These are phyloP conservation scores for Plectosphaerella plurivora DNA, from an alignment of 2,329 filamentous ascomycete species.

Conservation along the genomic window DNA sequence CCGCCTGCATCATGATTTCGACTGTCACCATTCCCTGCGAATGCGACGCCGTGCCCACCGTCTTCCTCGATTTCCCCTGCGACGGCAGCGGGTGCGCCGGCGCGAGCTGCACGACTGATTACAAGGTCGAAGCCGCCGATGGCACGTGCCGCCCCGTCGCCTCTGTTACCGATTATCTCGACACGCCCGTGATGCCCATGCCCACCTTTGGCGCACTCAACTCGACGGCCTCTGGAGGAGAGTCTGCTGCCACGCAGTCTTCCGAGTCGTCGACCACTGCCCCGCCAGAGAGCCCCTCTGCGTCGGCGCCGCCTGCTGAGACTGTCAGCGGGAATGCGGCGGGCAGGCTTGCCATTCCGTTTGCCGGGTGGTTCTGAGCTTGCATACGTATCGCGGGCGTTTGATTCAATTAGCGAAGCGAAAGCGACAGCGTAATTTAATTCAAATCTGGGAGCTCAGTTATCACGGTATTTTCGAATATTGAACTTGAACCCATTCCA, in stretches of 20 bases:
- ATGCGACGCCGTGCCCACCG: slow-evolving; percentile 23
- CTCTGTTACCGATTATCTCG: background rate
- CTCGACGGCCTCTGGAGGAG: background rate
- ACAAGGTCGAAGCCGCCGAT: slow-evolving; percentile 1
- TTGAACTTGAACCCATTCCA: no score
- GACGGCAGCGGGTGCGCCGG: slow-evolving; percentile 18
- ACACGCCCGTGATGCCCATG: background rate
- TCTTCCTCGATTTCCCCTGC: slow-evolving; percentile 22
- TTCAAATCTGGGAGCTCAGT: no score
- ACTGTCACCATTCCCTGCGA: slow-evolving; percentile 26
- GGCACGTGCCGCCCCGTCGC: background rate
- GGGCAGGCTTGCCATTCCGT: slow-evolving; percentile 3
- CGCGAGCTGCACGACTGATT: slow-evolving; percentile 19
- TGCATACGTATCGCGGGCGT: background rate
- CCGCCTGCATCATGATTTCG: slow-evolving; percentile 20
- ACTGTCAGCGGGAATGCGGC: slow-evolving; percentile 5
- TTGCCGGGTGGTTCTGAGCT: slow-evolving; percentile 4
- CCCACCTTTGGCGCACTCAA: background rate
- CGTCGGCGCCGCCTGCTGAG: background rate
- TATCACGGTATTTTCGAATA: no score
- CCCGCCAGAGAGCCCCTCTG: no score
- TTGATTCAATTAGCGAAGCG: background rate
- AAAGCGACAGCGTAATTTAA: background rate
- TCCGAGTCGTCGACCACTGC: no score
- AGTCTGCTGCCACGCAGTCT: no score